Base-by-base conservation (phyloP, 2,329 filamentous ascomycete species). In the Pseudopithomyces maydicus region DNA sequence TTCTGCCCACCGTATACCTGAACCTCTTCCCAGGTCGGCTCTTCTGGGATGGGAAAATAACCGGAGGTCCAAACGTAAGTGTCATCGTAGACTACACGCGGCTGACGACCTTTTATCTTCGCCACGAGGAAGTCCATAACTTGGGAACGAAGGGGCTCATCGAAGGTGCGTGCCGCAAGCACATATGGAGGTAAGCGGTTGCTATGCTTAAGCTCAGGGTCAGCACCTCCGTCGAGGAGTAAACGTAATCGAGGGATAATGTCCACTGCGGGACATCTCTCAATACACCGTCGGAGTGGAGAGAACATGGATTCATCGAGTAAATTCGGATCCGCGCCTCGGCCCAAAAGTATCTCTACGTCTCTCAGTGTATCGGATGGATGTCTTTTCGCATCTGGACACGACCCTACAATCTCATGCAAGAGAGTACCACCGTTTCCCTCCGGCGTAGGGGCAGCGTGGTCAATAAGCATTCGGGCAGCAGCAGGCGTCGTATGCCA, bases 401-500 rank as follows among this genome's bases (percentile, higher is more conserved):
- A 75, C 11, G 41, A 61, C 1, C 71, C 69, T 1, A 74, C 51
- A 1, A 75, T 52, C 42, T 74, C 72, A 23, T 71, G 69, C 1
- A 75, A 59, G 1, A 74, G 32, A 19, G 56, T 54, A 4, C 54
- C 47, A 2, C 69, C 70, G 47, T 67, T 69, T 1, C 48, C 56
- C 3, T 47, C 55, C 0, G 59, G 50, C 1, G 29, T 51, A 0
- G 57, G 52, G 6, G 55, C 35, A 11, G 66, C 63, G 26, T 56
- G 63, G 14, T 72, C 68, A 11, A 74, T 49, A 3, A 72, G 33
- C 19, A 67, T 57, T 10, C 66, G 64, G 2, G 69, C 66, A 17
- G 67, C 29, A 14, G 36, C 51, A 8, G 71, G 69, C 7, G 70
- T 67, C 0, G 70, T 66, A 56, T 75, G 73, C 71, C 71, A 75